These are phyloP conservation scores for Suillus occidentalis DNA, from an alignment of 768 basidiomycete genomes.

Conservation along the genomic window DNA sequence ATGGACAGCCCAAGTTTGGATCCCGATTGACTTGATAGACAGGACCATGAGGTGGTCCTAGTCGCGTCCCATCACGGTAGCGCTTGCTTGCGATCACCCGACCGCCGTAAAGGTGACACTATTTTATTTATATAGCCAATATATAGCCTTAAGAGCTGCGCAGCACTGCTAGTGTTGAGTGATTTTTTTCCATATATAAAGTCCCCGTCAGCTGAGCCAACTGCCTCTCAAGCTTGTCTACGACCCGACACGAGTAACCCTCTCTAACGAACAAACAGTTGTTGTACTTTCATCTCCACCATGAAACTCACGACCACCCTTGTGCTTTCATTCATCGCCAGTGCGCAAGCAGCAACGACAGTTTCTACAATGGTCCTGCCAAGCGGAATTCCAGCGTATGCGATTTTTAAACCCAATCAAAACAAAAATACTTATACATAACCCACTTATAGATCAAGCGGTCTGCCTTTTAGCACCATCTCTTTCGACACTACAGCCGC, in stretches of 20 bases:
- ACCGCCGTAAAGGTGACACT: not conserved
- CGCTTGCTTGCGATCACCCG: not conserved
- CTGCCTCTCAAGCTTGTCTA: not conserved
- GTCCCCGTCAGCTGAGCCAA: not conserved
- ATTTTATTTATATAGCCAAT: not conserved
- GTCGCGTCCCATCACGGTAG: not conserved
- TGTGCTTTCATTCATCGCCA: constrained; percentile 12
- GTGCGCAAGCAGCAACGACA: not conserved
- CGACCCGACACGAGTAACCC: not conserved
- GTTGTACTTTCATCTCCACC: not conserved
- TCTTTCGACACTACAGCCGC: constrained; percentile 25
- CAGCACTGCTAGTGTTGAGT: not conserved
- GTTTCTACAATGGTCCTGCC: constrained; percentile 9
- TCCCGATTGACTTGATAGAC: not conserved
- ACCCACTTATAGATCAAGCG: constrained; percentile 23
- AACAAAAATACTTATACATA: not conserved
- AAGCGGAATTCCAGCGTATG: constrained; percentile 24
- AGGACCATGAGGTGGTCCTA: not conserved
- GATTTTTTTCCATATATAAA: not conserved
- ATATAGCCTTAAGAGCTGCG: not conserved
- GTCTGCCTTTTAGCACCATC: constrained; percentile 15
- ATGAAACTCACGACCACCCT: constrained; percentile 17
- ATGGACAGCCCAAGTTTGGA: not conserved
- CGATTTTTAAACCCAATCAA: not conserved
- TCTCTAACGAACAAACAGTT: not conserved